phyloP scores from a whole-genome alignment of 495 filamentous ascomycete genomes.

The Staphylotrichum tortipilum region DNA sequence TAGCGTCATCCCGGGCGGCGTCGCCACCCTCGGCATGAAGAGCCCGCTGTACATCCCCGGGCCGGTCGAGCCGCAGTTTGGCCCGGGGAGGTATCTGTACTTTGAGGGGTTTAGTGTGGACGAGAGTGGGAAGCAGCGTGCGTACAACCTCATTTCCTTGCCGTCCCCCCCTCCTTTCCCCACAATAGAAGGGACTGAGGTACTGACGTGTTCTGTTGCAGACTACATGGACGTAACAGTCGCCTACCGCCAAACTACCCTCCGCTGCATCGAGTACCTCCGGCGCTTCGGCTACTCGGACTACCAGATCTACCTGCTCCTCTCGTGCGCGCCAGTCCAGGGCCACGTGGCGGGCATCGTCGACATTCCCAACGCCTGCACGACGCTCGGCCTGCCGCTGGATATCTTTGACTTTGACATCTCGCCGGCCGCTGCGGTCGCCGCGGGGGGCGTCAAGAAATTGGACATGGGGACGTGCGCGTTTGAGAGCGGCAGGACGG shows the following conservation, averaged over 20 bases:
- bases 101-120: constrained; percentile 96
- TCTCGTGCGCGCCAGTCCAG: constrained; percentile 85
- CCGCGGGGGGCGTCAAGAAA: constrained; percentile 32
- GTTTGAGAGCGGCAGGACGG: constrained; percentile 47
- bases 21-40: constrained; percentile 70
- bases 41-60: constrained; percentile 84
- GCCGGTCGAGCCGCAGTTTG: constrained; percentile 86
- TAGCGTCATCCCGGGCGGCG: constrained; percentile 76
- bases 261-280: constrained; percentile 78
- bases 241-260: constrained; percentile 78
- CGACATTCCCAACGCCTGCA: constrained; percentile 78
- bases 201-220: too few species aligned
- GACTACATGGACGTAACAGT: constrained; percentile 87
- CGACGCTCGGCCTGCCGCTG: constrained; percentile 81
- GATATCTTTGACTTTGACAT: constrained; percentile 98
- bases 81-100: constrained; percentile 75
- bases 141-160: neutral
- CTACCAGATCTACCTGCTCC: constrained; percentile 84
- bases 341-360: constrained; percentile 92
- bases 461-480: constrained; percentile 72
- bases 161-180: neutral
- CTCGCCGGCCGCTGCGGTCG: constrained; percentile 51
- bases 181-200: too few species aligned
- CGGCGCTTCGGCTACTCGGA: constrained; percentile 62
- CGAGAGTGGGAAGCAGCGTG: constrained; percentile 74